Percentiles rank a stretch among this genome's conserved stretches.
These are phyloP conservation scores for Coelastrella sp. DNA, from an alignment of 139 green algal species.

Conservation along the genomic window DNA sequence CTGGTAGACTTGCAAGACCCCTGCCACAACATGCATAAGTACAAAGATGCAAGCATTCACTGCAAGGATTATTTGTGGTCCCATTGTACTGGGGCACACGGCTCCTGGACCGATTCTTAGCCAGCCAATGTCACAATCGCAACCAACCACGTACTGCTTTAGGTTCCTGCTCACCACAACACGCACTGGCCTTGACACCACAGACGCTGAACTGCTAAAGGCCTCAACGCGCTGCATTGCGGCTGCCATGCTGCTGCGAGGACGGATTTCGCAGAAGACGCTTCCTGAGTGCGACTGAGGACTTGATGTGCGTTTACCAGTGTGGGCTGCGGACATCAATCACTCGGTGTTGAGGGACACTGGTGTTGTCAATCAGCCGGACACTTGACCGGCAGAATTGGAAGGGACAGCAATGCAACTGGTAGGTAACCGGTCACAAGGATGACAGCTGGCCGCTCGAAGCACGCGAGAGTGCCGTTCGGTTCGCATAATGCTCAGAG, in stretches of 20 bases:
- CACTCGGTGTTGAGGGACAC: background rate
- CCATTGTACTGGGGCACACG: background rate
- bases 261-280: background rate
- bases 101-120: background rate
- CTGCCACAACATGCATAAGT: too few relatives aligned
- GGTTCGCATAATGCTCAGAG: too few relatives aligned
- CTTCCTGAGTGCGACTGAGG: background rate
- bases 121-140: background rate
- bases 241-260: background rate
- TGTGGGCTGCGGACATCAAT: background rate
- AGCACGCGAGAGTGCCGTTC: too few relatives aligned
- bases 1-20: too few relatives aligned
- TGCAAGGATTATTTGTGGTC: background rate
- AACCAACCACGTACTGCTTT: background rate
- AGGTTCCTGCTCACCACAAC: background rate
- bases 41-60: background rate
- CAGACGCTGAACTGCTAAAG: background rate
- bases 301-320: background rate
- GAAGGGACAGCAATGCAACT: slow-evolving; percentile 2
- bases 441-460: background rate
- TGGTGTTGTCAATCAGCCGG: background rate
- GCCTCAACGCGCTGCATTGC: background rate
- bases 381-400: background rate
- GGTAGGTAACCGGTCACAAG: background rate
- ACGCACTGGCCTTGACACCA: background rate